Conservation (phyloP, 257 asterid genomes). For the Cordia subcordata region DNA sequence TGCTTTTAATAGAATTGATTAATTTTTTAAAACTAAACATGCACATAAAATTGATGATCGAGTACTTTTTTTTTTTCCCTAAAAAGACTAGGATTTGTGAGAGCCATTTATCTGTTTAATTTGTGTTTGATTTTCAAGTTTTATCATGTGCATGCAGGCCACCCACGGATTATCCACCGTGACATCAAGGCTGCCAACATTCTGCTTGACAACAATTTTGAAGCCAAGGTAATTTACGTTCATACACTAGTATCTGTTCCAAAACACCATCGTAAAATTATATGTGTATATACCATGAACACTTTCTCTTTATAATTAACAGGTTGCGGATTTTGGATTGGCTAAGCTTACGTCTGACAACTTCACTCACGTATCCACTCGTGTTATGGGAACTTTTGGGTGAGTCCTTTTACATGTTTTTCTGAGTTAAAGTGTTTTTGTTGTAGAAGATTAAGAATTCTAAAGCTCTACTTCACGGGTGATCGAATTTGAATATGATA, state of each 20-base stretch:
- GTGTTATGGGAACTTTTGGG: conserved; percentile 99
- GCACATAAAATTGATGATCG: too few relatives aligned
- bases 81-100: too few relatives aligned
- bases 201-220: conserved; percentile 42
- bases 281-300: background rate
- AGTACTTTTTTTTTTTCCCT: too few relatives aligned
- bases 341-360: conserved; percentile 88
- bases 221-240: conserved; percentile 43
- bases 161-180: conserved; percentile 52
- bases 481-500: background rate
- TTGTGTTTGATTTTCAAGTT: background rate
- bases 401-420: conserved; percentile 17
- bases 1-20: background rate
- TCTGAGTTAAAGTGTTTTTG: too few relatives aligned
- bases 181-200: conserved; percentile 55
- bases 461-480: too few relatives aligned
- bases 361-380: conserved; percentile 86
- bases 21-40: too few relatives aligned
- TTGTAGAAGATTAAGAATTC: too few relatives aligned
- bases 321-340: conserved; percentile 98
- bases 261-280: background rate
- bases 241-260: background rate
- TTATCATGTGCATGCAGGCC: conserved; percentile 28
- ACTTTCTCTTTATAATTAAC: too few relatives aligned
- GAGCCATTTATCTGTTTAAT: background rate